Evolutionary conservation across 257 asterid species (phyloP).

Genomic region (Solanum piurae): DNA sequence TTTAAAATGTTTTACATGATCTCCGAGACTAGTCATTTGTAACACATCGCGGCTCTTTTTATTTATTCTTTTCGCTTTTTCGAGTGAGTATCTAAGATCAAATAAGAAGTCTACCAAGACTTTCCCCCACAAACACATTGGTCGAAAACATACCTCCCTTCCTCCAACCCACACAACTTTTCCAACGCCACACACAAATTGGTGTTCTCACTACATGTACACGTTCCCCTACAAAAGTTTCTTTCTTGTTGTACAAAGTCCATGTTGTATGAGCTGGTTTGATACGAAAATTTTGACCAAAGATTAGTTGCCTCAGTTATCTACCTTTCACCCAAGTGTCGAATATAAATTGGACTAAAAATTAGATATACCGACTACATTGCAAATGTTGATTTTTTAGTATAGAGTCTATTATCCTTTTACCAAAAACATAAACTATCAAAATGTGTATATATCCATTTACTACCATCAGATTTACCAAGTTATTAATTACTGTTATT

Average conservation of each 20-base stretch:
- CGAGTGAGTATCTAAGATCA: not conserved
- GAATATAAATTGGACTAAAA: not conserved
- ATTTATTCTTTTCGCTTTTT: not conserved
- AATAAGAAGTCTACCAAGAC: not conserved
- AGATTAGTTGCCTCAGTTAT: not conserved
- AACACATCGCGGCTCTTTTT: not conserved
- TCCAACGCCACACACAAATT: not conserved
- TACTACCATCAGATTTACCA: not conserved
- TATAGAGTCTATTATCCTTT: not conserved
- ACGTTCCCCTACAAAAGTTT: not conserved
- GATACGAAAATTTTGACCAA: not conserved
- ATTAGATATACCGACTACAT: not conserved
- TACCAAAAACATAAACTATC: not conserved
- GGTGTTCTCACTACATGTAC: not conserved
- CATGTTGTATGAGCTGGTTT: not conserved
- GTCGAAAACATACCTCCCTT: not conserved
- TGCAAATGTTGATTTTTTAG: not conserved
- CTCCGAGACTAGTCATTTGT: not conserved
- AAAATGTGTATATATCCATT: not conserved
- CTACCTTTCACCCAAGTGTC: not conserved
- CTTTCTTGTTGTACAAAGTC: not conserved
- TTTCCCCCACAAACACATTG: not conserved
- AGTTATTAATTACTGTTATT: not conserved
- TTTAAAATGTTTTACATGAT: not conserved
- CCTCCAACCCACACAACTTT: not conserved